Conservation (phyloP, 2,329 filamentous ascomycete species). For the Alternaria brassicae region DNA sequence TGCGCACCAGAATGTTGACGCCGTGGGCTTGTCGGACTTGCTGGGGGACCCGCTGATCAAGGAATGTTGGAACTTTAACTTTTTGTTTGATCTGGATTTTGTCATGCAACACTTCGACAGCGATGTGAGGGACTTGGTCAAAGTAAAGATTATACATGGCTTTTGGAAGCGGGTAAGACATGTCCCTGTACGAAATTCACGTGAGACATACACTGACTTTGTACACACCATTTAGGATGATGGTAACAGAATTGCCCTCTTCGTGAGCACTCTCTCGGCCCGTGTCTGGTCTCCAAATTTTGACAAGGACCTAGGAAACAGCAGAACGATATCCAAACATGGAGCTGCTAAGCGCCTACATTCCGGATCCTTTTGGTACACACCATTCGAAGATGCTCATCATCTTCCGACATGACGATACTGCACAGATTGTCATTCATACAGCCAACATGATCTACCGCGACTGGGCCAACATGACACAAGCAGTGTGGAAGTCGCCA, state of each 20-base stretch:
- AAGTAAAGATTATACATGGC: constrained; percentile 68
- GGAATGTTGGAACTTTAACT: constrained; percentile 76
- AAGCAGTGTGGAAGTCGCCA: constrained; percentile 81
- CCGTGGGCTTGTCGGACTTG: constrained; percentile 70
- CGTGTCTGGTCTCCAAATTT: not conserved
- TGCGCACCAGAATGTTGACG: constrained; percentile 66
- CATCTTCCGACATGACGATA: constrained; percentile 77
- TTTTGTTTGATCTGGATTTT: constrained; percentile 68
- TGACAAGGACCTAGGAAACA: constrained; percentile 59
- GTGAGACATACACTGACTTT: not conserved
- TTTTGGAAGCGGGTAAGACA: constrained; percentile 64
- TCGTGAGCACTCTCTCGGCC: constrained; percentile 54
- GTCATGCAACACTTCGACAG: constrained; percentile 66
- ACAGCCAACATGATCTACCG: constrained; percentile 90
- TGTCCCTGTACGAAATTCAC: not conserved
- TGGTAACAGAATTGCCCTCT: constrained; percentile 61
- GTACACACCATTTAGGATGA: constrained; percentile 60
- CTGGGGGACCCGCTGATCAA: constrained; percentile 76
- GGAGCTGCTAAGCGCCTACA: constrained; percentile 73
- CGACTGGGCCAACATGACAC: constrained; percentile 89
- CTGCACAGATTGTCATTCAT: constrained; percentile 80
- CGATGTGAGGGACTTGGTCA: constrained; percentile 61
- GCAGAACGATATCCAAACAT: constrained; percentile 71
- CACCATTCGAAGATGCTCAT: constrained; percentile 85
- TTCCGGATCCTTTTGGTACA: constrained; percentile 86